Evolutionary conservation across 2,329 filamentous ascomycete species (phyloP).

Genomic region (Pestalotiopsis sp.): DNA sequence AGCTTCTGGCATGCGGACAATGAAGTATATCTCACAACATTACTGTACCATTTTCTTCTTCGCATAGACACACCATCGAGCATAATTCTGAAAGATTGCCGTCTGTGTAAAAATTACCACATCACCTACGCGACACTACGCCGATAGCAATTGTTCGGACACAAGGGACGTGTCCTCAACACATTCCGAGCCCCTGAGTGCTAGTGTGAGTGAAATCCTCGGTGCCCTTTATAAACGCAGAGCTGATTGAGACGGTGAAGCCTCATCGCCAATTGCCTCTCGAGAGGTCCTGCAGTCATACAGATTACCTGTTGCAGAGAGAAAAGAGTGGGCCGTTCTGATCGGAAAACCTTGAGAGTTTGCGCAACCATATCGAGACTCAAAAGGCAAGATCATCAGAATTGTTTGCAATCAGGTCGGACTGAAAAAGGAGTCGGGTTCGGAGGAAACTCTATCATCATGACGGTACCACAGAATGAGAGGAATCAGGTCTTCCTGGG

Average conservation of each 20-base stretch:
- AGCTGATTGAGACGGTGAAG: not conserved
- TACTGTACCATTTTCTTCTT: not conserved
- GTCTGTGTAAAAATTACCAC: not conserved
- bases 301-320: not conserved
- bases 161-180: not conserved
- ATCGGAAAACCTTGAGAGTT: not conserved
- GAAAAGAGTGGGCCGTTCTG: not conserved
- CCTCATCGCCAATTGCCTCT: not conserved
- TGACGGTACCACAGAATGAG: conserved; percentile 9
- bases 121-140: not conserved
- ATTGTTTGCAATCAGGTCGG: not conserved
- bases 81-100: not conserved
- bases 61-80: not conserved
- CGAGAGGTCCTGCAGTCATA: not conserved
- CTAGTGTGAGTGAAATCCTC: not conserved
- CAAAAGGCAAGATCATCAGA: not conserved
- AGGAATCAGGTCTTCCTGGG: conserved; percentile 54
- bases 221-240: not conserved
- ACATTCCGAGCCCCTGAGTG: not conserved
- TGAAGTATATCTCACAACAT: too few relatives aligned
- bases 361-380: too few relatives aligned
- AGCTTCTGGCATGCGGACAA: conserved; percentile 4
- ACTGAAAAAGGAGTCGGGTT: not conserved
- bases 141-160: not conserved
- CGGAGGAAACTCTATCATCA: not conserved